Evolutionary conservation across 208 protist genomes (phyloP).

Genomic region (Acanthamoeba quina): DNA sequence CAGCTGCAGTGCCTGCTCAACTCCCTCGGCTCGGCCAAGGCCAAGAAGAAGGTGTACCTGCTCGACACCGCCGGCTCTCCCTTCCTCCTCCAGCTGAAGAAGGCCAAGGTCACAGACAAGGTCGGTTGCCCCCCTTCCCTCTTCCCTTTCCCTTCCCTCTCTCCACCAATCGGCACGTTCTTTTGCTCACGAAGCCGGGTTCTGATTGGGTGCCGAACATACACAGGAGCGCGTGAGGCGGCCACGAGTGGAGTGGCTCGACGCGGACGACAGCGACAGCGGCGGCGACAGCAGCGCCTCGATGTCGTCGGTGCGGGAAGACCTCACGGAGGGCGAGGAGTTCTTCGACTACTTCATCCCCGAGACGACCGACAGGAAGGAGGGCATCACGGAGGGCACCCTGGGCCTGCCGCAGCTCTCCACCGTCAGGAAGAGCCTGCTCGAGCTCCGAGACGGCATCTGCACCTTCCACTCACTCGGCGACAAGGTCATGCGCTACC

Average conservation of each 20-base stretch:
- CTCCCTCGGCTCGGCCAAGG: constrained; percentile 30
- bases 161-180: no score
- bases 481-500: constrained; percentile 38
- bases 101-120: background rate
- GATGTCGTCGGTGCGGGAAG: background rate
- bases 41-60: constrained; percentile 43
- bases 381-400: background rate
- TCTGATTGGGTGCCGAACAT: no score
- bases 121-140: background rate
- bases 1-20: constrained; percentile 26
- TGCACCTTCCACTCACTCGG: constrained; percentile 23
- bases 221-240: background rate
- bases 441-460: constrained; percentile 6
- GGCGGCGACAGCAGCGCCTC: background rate
- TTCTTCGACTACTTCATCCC: constrained; percentile 29
- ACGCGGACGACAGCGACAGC: background rate
- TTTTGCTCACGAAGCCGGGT: background rate
- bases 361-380: background rate
- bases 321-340: constrained; percentile 13
- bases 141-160: background rate
- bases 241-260: constrained; percentile 17
- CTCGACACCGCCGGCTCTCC: constrained; percentile 13
- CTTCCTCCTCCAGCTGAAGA: constrained; percentile 11
- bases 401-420: background rate
- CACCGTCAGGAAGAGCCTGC: background rate